These are phyloP conservation scores for Backusella morwellensis DNA, from an alignment of 192 early-diverging fungal genomes.

Conservation along the genomic window DNA sequence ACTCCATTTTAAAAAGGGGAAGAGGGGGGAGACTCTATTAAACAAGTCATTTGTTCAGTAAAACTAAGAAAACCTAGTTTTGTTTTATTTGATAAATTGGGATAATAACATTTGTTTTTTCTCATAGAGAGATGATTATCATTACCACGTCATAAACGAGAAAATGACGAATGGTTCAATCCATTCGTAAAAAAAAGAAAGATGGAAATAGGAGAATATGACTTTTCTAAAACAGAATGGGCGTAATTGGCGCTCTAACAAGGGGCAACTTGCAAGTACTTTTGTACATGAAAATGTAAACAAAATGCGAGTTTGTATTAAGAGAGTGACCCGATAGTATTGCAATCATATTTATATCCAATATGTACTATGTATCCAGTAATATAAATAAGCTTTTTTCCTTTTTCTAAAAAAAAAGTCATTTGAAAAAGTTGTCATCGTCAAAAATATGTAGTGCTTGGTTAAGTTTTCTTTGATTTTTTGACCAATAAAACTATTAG, in stretches of 20 bases:
- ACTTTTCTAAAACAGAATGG: background rate
- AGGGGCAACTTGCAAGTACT: background rate
- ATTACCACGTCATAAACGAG: background rate
- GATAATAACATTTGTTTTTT: background rate
- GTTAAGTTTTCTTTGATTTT: too few species aligned
- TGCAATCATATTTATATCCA: background rate
- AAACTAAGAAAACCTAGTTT: background rate
- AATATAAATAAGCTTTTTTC: background rate
- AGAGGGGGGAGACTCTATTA: background rate
- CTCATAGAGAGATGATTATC: background rate
- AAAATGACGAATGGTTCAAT: too few species aligned
- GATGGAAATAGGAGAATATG: background rate
- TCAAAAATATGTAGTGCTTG: too few species aligned
- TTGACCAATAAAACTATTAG: too few species aligned
- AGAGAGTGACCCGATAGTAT: background rate
- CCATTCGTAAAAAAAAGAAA: too few species aligned
- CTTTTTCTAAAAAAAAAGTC: too few species aligned
- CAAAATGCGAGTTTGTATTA: background rate
- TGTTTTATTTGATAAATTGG: background rate
- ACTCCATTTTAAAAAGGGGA: background rate
- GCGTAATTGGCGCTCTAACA: background rate
- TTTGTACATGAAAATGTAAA: background rate
- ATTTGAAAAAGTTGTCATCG: too few species aligned
- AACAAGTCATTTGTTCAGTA: background rate
- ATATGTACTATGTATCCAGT: background rate